Conservation (phyloP, 352 stramenopile species). For the Globisporangium rhizosaccharum region DNA sequence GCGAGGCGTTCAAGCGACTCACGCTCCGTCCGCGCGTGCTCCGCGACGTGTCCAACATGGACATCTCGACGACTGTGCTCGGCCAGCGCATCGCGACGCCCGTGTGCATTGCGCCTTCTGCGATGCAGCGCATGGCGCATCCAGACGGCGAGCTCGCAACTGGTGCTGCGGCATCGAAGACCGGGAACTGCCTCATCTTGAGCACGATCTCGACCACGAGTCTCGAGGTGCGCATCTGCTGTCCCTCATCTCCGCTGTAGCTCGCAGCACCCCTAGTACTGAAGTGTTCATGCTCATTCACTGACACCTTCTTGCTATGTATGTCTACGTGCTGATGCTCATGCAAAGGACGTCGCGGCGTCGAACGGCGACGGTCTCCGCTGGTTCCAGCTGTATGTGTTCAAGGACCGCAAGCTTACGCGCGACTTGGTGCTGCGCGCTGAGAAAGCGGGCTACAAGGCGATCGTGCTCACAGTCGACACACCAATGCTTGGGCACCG, state of each 20-base stretch:
- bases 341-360: slow-evolving; percentile 35
- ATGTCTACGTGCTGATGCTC: background rate
- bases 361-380: slow-evolving; percentile 79
- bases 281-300: background rate
- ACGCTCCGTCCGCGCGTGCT: slow-evolving; percentile 94
- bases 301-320: background rate
- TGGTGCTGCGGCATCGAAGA: slow-evolving; percentile 72
- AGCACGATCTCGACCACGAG: slow-evolving; percentile 91
- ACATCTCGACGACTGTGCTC: slow-evolving; percentile 90
- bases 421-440: slow-evolving; percentile 85
- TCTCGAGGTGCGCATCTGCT: slow-evolving; percentile 53
- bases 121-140: slow-evolving; percentile 95
- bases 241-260: background rate
- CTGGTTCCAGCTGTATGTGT: slow-evolving; percentile 97
- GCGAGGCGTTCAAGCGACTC: slow-evolving; percentile 88
- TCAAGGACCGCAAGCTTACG: slow-evolving; percentile 90
- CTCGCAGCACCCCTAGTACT: background rate
- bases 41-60: slow-evolving; percentile 90
- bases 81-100: slow-evolving; percentile 88
- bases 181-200: slow-evolving; percentile 89
- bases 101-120: slow-evolving; percentile 89
- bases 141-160: slow-evolving; percentile 90
- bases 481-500: slow-evolving; percentile 94
- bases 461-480: slow-evolving; percentile 94
- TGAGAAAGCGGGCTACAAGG: slow-evolving; percentile 93